Percentiles rank a stretch among this genome's conserved stretches.
phyloP scores from a whole-genome alignment of 202 grass and related monocot genomes.

The Elaeis oleifera region DNA sequence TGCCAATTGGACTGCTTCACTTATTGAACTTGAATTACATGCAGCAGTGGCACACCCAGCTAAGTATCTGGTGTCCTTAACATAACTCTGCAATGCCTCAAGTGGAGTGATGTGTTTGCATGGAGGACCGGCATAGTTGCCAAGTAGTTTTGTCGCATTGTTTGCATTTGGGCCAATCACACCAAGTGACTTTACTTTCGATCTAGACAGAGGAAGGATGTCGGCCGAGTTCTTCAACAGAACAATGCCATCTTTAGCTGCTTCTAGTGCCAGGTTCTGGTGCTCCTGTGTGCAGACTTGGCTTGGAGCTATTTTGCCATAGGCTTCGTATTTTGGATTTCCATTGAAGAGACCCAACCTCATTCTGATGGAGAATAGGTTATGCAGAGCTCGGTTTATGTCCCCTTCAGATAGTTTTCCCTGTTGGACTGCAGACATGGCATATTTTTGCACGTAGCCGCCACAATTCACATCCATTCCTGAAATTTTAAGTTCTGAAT shows the following conservation, averaged over 20 bases:
- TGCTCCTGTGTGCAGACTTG: conserved; percentile 45
- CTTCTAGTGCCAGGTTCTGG: conserved; percentile 50
- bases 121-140: conserved; percentile 53
- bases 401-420: conserved; percentile 52
- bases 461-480: conserved; percentile 71
- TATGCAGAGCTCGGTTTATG: conserved; percentile 42
- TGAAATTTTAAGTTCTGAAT: neutral
- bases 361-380: conserved; percentile 51
- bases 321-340: conserved; percentile 29
- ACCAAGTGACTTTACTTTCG: conserved; percentile 10
- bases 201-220: conserved; percentile 34
- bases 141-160: conserved; percentile 20
- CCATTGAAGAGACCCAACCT: conserved; percentile 72
- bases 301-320: conserved; percentile 30
- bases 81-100: conserved; percentile 25
- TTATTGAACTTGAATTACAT: conserved; percentile 19
- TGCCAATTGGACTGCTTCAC: conserved; percentile 15
- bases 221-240: conserved; percentile 46
- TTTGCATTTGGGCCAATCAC: conserved; percentile 66
- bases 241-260: conserved; percentile 66
- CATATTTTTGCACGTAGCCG: conserved; percentile 28
- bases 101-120: conserved; percentile 43
- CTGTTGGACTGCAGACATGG: conserved; percentile 24
- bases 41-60: conserved; percentile 29
- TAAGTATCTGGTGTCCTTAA: conserved; percentile 26